Conservation (phyloP, 2,329 filamentous ascomycete genomes). For the Ceratocystis colombiana region DNA sequence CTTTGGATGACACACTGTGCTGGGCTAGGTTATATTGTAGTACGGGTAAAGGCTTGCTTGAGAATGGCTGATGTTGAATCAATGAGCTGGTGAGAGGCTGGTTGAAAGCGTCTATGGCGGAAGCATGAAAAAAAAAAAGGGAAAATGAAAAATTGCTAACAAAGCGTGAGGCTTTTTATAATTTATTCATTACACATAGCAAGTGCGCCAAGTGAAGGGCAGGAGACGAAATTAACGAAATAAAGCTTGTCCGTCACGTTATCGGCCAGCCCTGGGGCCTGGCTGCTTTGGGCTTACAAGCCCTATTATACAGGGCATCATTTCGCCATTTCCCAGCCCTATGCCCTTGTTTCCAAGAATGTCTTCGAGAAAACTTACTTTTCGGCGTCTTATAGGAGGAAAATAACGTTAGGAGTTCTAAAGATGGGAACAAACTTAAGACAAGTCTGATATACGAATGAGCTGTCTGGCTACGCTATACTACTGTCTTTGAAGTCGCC, state of each 20-base stretch:
- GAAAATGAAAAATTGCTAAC: neutral
- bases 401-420: too few species aligned
- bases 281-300: neutral
- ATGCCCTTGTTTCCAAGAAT: too few species aligned
- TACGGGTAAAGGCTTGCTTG: neutral
- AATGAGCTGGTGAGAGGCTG: neutral
- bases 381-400: too few species aligned
- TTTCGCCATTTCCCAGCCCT: too few species aligned
- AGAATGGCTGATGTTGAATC: slow-evolving; percentile 10
- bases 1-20: neutral
- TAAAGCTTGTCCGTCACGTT: neutral
- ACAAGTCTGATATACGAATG: too few species aligned
- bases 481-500: too few species aligned
- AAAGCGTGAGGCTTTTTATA: slow-evolving; percentile 6
- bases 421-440: too few species aligned
- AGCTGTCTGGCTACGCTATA: too few species aligned
- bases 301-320: too few species aligned
- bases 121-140: neutral
- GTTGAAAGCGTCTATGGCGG: neutral
- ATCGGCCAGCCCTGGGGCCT: neutral
- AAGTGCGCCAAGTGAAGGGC: neutral
- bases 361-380: too few species aligned
- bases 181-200: neutral
- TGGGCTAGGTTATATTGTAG: neutral
- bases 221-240: neutral